phyloP scores from a whole-genome alignment of 306 rosid species.

The Betula pendula region DNA sequence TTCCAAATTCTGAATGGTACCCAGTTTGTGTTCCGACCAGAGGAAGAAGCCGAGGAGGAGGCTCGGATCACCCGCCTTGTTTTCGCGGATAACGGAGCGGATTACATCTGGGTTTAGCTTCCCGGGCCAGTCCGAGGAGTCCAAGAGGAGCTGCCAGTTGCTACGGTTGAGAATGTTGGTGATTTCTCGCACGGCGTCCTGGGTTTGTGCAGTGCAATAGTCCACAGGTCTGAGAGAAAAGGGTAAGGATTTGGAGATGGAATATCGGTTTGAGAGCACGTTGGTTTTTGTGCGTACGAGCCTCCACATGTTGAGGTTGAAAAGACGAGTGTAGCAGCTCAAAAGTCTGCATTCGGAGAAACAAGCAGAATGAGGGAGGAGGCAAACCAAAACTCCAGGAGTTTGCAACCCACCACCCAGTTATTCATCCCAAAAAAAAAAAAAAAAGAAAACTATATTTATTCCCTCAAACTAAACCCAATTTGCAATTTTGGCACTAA shows the following conservation, averaged over 20 bases:
- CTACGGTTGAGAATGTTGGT: conserved; percentile 32
- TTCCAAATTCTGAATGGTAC: conserved; percentile 38
- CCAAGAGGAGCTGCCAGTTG: conserved; percentile 38
- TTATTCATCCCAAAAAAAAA: no score
- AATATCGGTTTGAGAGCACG: not conserved
- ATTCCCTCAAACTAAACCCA: no score
- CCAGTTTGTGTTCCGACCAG: conserved; percentile 46
- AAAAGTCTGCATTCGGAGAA: not conserved
- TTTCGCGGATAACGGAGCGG: conserved; percentile 35
- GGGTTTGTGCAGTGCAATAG: conserved; percentile 28
- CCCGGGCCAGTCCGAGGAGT: conserved; percentile 19
- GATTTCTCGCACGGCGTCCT: conserved; percentile 39
- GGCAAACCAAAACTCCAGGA: not conserved
- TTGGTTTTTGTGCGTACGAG: not conserved
- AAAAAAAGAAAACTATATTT: no score
- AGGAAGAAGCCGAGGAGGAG: conserved; percentile 47
- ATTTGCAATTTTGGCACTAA: no score
- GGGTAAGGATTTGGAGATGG: not conserved
- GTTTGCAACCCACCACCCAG: no score
- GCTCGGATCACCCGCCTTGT: conserved; percentile 33
- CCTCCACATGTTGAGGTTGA: conserved; percentile 27
- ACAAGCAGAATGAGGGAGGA: not conserved
- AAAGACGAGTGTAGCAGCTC: not conserved
- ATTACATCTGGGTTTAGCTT: conserved; percentile 48
- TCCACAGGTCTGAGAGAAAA: not conserved